Percentiles rank a stretch among this genome's conserved stretches.
Conservation (phyloP, 352 stramenopile species). For the Globisporangium orthogonon region DNA sequence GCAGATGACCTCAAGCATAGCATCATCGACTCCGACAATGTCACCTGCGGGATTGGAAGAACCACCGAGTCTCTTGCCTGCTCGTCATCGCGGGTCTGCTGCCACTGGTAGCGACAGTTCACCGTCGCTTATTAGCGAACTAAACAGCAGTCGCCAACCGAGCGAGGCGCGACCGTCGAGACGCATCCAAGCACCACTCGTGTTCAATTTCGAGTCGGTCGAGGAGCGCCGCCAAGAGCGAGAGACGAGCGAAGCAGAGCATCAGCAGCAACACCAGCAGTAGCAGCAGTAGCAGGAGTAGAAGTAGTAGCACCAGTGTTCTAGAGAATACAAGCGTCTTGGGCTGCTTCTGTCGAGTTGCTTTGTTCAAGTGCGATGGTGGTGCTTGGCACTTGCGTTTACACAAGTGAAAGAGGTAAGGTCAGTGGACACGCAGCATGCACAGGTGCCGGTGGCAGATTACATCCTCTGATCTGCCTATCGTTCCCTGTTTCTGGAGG, state of each 20-base stretch:
- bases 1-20: too few species aligned
- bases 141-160: not conserved
- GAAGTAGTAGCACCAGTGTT: too few species aligned
- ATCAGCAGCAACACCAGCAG: too few species aligned
- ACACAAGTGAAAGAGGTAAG: too few species aligned
- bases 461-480: too few species aligned
- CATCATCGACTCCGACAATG: not conserved
- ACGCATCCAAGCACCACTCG: constrained; percentile 10
- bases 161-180: not conserved
- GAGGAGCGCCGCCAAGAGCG: constrained; percentile 18
- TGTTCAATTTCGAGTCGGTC: constrained; percentile 49
- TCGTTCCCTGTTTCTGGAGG: too few species aligned
- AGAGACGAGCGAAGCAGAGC: not conserved
- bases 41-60: not conserved
- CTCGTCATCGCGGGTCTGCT: not conserved
- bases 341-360: too few species aligned
- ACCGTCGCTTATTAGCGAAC: not conserved
- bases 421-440: too few species aligned
- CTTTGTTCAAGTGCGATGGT: too few species aligned
- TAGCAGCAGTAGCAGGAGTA: not conserved
- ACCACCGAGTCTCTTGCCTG: not conserved
- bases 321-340: too few species aligned
- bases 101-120: not conserved
- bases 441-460: too few species aligned
- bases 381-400: too few species aligned